phyloP scores from a whole-genome alignment of 2,329 filamentous ascomycete species.

The Phoma sp. region DNA sequence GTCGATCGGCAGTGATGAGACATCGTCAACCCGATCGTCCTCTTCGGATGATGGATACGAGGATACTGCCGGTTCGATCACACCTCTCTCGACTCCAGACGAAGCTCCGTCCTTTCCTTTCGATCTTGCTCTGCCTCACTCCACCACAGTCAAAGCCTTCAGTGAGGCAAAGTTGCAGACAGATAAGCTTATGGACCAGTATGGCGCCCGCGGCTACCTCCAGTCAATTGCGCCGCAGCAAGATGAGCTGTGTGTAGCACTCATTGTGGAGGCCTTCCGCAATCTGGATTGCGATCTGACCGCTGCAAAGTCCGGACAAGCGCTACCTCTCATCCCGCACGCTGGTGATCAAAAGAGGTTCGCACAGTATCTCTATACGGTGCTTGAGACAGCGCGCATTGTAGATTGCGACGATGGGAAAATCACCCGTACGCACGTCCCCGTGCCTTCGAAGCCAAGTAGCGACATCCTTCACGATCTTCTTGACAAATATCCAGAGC shows the following conservation, averaged over 20 bases:
- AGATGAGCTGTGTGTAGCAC: conserved; percentile 26
- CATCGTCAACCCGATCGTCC: neutral
- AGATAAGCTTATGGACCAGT: conserved; percentile 7
- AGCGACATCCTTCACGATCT: conserved; percentile 33
- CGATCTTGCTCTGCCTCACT: neutral
- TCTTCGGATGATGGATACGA: neutral
- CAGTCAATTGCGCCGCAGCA: conserved; percentile 27
- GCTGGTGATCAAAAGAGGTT: conserved; percentile 19
- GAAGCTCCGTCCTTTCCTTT: neutral
- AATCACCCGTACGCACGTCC: conserved; percentile 5
- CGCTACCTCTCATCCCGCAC: conserved; percentile 13
- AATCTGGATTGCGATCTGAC: conserved; percentile 24
- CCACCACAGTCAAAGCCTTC: neutral
- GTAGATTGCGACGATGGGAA: neutral
- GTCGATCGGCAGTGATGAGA: neutral
- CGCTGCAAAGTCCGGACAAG: conserved; percentile 4
- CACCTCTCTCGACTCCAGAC: neutral
- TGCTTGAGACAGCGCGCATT: conserved; percentile 22
- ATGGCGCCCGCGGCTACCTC: conserved; percentile 5
- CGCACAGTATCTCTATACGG: conserved; percentile 20
- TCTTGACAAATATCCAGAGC: conserved; percentile 37
- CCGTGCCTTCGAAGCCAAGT: neutral
- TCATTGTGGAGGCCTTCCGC: conserved; percentile 36
- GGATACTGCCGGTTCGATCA: neutral
- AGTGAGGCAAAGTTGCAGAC: neutral